Evolutionary conservation across 805 yeast genomes (phyloP), one percentile per base, ranked within the genome.

Genomic region (Spathaspora passalidarum): DNA sequence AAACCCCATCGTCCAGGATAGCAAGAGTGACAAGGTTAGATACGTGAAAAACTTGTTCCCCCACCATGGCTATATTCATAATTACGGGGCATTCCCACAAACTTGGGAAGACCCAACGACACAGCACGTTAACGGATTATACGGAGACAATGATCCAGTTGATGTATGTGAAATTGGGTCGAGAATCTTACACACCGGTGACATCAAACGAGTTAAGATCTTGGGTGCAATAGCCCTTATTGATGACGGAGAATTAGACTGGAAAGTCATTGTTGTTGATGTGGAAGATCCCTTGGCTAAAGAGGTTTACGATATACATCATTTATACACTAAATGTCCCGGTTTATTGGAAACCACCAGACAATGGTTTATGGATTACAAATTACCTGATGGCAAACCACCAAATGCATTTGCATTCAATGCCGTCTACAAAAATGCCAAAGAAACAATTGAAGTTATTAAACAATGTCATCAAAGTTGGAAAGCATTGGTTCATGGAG

Each of bases 321-420:
- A 94, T 61, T 96, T 94, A 53, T 90, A 81, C 68, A 80, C 79
- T 61, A 84, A 86, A 65, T 82, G 91, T 69, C 99, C 99, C 49
- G 97, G 97, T 45, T 76, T 94, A 49, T 75, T 94, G 63, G 87
- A 96, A 66, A 86, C 96, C 54, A 94, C 98, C 48, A 84, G 90
- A 69, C 96, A 88, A 72, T 94, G 99, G 99, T 94, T 94, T 83
- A 86, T 95, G 68, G 90, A 91, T 71, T 94, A 94, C 83, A 94
- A 94, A 73, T 80, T 90, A 57, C 97, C 99, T 45, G 99, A 92
- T 68, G 99, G 98, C 51, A 94, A 94, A 79, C 96, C 96, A 60
- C 88, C 82, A 72, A 94, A 94, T 73, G 86, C 86, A 71, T 92
- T 94, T 68, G 98, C 97, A n/a, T 90, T 89, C 82, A 79, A 88